phyloP scores from a whole-genome alignment of 306 rosid species.

The Rosa chinensis region DNA sequence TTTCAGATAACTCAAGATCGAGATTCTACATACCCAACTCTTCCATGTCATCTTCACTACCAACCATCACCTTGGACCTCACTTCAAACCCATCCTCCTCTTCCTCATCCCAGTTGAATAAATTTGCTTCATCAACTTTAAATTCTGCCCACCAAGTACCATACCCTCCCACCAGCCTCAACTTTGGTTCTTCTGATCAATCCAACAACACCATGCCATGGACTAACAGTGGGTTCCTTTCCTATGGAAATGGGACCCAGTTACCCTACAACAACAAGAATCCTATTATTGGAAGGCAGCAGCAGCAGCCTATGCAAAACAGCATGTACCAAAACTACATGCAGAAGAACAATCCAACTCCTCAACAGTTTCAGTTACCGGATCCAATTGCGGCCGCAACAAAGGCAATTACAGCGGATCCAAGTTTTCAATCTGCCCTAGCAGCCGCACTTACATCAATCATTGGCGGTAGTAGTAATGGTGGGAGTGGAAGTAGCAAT shows the following conservation, averaged over 20 bases:
- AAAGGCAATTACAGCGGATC: slow-evolving; percentile 78
- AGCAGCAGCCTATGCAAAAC: slow-evolving; percentile 29
- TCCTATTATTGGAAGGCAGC: slow-evolving; percentile 45
- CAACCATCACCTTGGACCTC: slow-evolving; percentile 89
- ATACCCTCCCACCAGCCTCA: slow-evolving; percentile 49
- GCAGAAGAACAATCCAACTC: slow-evolving; percentile 36
- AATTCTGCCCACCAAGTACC: slow-evolving; percentile 43
- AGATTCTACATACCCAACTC: slow-evolving; percentile 55
- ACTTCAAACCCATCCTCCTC: slow-evolving; percentile 60
- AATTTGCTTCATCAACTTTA: slow-evolving; percentile 36
- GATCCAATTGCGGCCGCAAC: slow-evolving; percentile 87
- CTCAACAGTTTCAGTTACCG: slow-evolving; percentile 23
- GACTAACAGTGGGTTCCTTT: slow-evolving; percentile 52
- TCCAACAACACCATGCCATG: slow-evolving; percentile 44
- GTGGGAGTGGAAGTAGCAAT: slow-evolving; percentile 15
- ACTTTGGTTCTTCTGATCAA: slow-evolving; percentile 51
- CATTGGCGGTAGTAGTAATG: slow-evolving; percentile 41
- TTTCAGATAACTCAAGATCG: slow-evolving; percentile 48
- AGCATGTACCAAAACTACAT: slow-evolving; percentile 42
- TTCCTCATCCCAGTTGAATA: slow-evolving; percentile 39
- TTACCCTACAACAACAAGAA: slow-evolving; percentile 40
- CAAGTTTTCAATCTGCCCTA: slow-evolving; percentile 80
- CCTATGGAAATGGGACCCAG: slow-evolving; percentile 28
- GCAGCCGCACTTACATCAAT: slow-evolving; percentile 72
- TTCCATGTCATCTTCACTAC: slow-evolving; percentile 63